Percentiles rank a stretch among this genome's conserved stretches.
These are phyloP conservation scores for Caloboletus inedulis DNA, from an alignment of 1,284 basidiomycete genomes.

Conservation along the genomic window DNA sequence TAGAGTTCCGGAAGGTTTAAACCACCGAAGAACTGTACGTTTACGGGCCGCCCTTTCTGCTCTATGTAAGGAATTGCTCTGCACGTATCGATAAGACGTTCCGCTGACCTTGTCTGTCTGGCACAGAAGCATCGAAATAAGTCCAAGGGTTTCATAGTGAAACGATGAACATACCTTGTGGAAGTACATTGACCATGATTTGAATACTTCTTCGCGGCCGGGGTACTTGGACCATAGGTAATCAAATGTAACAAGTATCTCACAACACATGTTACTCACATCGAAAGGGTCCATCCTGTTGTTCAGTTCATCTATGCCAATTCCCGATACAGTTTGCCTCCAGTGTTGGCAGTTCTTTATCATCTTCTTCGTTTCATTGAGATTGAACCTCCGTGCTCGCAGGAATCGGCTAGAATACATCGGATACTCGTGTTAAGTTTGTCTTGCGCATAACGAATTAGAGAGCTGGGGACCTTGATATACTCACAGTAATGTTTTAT, in stretches of 20 bases:
- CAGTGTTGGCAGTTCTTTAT: conserved; percentile 57
- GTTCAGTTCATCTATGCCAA: conserved; percentile 59
- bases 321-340: conserved; percentile 52
- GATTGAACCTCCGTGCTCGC: conserved; percentile 58
- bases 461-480: neutral
- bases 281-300: conserved; percentile 57
- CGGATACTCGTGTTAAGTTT: conserved; percentile 4
- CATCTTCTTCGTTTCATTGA: conserved; percentile 56
- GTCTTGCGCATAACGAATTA: neutral
- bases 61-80: conserved; percentile 4
- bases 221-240: conserved; percentile 51
- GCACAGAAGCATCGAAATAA: neutral
- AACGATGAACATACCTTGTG: conserved; percentile 51
- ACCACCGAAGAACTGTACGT: conserved; percentile 59
- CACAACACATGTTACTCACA: conserved; percentile 36
- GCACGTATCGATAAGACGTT: neutral
- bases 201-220: conserved; percentile 61
- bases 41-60: conserved; percentile 65
- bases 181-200: conserved; percentile 71
- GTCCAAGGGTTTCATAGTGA: neutral
- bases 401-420: conserved; percentile 56
- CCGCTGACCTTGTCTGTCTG: conserved; percentile 57
- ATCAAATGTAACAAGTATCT: conserved; percentile 2
- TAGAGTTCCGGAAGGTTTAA: conserved; percentile 61
- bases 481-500: conserved; percentile 56